Percentiles rank a stretch among this genome's conserved stretches.
phyloP scores from a whole-genome alignment of 345 rosid species.

The Euphorbia lathyris region DNA sequence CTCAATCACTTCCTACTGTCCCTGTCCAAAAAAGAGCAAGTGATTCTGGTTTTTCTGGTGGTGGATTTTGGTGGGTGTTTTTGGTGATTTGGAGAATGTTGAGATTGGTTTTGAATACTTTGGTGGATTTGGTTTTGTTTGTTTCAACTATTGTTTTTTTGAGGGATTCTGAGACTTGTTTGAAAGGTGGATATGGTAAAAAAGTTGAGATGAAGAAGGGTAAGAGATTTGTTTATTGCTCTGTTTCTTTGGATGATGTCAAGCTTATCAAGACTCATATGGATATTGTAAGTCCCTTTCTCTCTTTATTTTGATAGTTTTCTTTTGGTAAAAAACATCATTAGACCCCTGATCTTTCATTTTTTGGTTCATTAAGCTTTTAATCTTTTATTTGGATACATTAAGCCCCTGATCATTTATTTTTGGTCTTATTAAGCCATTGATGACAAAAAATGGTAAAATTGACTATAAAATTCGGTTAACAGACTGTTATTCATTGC shows the following conservation, averaged over 20 bases:
- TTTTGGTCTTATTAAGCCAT: no score
- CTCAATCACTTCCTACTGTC: conserved; percentile 51
- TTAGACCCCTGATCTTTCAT: no score
- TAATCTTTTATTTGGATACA: no score
- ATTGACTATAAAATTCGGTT: no score
- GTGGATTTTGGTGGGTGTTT: conserved; percentile 37
- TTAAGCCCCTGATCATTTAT: no score
- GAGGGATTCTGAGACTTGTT: conserved; percentile 33
- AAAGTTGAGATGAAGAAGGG: conserved; percentile 22
- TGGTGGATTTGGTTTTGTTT: conserved; percentile 42
- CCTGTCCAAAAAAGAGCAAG: conserved; percentile 31
- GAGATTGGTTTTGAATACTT: conserved; percentile 44
- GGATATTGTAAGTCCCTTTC: conserved; percentile 24
- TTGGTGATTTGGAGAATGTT: conserved; percentile 38
- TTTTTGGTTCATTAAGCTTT: no score
- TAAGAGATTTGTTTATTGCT: conserved; percentile 47
- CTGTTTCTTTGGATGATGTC: conserved; percentile 59
- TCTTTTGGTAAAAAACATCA: no score
- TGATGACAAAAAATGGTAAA: no score
- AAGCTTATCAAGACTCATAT: conserved; percentile 43
- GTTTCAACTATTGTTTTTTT: conserved; percentile 29
- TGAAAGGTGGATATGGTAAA: conserved; percentile 31
- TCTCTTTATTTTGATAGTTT: neutral
- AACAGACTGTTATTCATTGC: no score
- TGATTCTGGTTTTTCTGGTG: neutral